Evolutionary conservation across 2,329 filamentous ascomycete genomes (phyloP), one percentile per base, ranked within the genome.

Genomic region (Periglandula ipomoeae): DNA sequence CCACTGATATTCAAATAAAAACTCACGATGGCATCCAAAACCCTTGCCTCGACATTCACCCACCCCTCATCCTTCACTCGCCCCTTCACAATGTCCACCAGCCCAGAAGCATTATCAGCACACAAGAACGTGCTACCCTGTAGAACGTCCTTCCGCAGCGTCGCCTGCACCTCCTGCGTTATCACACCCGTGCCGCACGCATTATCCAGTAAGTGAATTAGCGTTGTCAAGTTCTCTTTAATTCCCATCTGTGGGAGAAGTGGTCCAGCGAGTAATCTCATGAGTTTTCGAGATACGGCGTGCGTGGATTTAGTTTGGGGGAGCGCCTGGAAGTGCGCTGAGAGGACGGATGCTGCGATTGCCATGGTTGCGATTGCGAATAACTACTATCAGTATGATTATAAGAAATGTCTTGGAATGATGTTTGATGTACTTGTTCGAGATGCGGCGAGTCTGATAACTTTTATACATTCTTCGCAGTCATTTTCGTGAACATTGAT

Each of bases 131-230:
- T 67, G 60, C 75, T 76, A 47, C 59, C 56, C 8, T 56, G 58
- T 19, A 75, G 62, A 5, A 70, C 59, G 1, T 68, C 56, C 7
- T 58, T 59, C 11, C 65, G 53, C 13, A 79, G 50, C 3, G 55
- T 58, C 9, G 58, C 57, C 49, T 75, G 69, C 13, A 79, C 55
- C 23, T 70, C 59, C 8, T 70, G 67, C 1, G 70, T 71, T 11
- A 78, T 63, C 15, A 76, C 65, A 0, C 76, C 78, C 4, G 68
- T 66, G 0, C 77, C 77, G 48, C 76, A 80, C 6, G 73, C 76
- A 52, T 70, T 71, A 50, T 81, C 78, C 10, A 81, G 58, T 22
- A 80, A 54, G 3, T 45, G 43, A 43, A 74, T 61, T 0, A 70
- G 67, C 5, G 53, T 63, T 34, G 38, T 41, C 0, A 22, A 46